Conservation (phyloP, 371 early-diverging fungal genomes). For the Mortierella sp. region DNA sequence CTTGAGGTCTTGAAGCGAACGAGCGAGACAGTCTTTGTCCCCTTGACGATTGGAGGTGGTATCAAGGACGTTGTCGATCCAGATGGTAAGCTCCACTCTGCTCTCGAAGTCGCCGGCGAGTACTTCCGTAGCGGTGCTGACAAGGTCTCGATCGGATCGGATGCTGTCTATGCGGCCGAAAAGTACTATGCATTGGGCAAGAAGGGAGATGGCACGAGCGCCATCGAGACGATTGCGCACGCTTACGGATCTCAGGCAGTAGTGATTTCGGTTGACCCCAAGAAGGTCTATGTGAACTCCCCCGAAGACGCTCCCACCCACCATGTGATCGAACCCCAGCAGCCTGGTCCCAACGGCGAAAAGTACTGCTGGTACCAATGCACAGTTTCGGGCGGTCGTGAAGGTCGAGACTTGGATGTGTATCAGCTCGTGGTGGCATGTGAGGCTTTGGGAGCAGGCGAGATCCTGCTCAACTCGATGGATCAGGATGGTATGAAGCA, state of each 20-base stretch:
- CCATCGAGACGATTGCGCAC: constrained; percentile 93
- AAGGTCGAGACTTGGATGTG: constrained; percentile 94
- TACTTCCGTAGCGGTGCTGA: constrained; percentile 99
- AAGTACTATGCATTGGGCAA: constrained; percentile 68
- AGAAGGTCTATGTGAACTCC: constrained; percentile 88
- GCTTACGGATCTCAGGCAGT: constrained; percentile 97
- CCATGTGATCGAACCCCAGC: constrained; percentile 73
- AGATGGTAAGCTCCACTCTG: constrained; percentile 80
- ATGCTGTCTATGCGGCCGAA: constrained; percentile 97
- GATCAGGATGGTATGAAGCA: constrained; percentile 97
- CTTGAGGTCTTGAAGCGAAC: constrained; percentile 88
- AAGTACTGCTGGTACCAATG: constrained; percentile 98
- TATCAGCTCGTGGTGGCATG: constrained; percentile 88
- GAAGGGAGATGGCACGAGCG: constrained; percentile 69
- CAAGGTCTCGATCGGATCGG: constrained; percentile 97
- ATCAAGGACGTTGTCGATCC: constrained; percentile 93
- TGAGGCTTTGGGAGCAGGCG: constrained; percentile 94
- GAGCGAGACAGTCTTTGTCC: constrained; percentile 95
- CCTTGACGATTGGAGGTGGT: constrained; percentile 98
- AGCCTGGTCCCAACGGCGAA: constrained; percentile 92
- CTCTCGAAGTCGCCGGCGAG: constrained; percentile 94
- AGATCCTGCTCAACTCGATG: constrained; percentile 96
- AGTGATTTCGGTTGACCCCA: constrained; percentile 97
- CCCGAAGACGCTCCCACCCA: constrained; percentile 82
- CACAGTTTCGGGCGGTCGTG: constrained; percentile 96